These are phyloP conservation scores for Citrus reticulata DNA, from an alignment of 345 rosid genomes.

Conservation along the genomic window DNA sequence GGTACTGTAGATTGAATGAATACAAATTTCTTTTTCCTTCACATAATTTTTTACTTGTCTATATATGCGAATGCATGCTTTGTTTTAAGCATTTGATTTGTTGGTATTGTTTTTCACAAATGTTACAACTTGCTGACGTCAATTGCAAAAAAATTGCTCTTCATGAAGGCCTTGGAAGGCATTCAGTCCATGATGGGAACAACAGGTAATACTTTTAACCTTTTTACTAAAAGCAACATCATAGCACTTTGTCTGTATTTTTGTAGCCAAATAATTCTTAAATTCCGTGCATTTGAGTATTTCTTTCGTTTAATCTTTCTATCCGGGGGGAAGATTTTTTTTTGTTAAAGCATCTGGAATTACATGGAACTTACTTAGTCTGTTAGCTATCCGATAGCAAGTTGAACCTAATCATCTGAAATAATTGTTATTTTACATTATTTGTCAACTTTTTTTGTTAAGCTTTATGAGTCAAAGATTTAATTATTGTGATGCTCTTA, in stretches of 20 bases:
- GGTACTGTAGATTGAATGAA: slow-evolving; percentile 24
- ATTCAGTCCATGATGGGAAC: not conserved
- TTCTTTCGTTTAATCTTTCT: not conserved
- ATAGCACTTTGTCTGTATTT: not conserved
- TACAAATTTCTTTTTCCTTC: not conserved
- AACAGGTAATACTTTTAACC: not conserved
- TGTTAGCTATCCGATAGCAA: not conserved
- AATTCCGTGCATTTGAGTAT: not conserved
- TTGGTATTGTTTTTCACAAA: not conserved
- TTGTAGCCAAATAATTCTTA: not conserved
- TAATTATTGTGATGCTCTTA: not conserved
- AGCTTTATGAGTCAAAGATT: not conserved
- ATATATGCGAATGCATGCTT: not conserved
- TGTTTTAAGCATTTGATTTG: not conserved
- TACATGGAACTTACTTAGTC: not conserved
- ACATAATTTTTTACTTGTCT: not conserved
- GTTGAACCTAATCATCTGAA: not conserved
- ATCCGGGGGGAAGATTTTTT: not conserved
- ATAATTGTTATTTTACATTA: not conserved
- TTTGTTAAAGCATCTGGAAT: not conserved
- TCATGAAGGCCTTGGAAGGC: slow-evolving; percentile 16
- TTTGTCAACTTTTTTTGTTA: not conserved
- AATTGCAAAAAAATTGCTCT: not conserved
- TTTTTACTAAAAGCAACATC: not conserved
- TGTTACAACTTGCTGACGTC: not conserved